These are phyloP conservation scores for Cadophora sp. DNA, from an alignment of 2,329 filamentous ascomycete species.

Conservation along the genomic window DNA sequence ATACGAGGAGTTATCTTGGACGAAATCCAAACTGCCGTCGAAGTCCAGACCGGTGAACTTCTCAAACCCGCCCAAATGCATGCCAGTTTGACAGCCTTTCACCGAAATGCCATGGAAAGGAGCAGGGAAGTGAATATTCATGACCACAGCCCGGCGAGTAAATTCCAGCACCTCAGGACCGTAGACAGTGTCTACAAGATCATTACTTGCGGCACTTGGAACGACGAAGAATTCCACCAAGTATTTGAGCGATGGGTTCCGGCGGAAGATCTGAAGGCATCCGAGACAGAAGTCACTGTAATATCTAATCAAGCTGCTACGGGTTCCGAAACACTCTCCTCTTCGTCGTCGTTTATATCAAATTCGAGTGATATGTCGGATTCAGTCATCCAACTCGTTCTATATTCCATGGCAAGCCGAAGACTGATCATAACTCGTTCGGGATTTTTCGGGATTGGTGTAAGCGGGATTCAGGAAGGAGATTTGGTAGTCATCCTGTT, in stretches of 20 bases:
- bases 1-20: not conserved
- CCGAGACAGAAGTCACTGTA: not conserved
- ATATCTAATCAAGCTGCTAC: too few species aligned
- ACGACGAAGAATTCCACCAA: not conserved
- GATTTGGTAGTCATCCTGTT: not conserved
- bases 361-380: not conserved
- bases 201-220: not conserved
- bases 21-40: not conserved
- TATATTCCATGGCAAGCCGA: not conserved
- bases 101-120: not conserved
- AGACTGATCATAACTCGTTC: not conserved
- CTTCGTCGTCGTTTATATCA: not conserved
- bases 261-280: not conserved
- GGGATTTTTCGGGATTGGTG: conserved; percentile 8
- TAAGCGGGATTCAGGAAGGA: not conserved
- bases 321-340: not conserved
- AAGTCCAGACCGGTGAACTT: not conserved
- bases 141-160: not conserved
- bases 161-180: not conserved
- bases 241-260: not conserved
- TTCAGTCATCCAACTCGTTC: not conserved
- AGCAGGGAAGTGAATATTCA: not conserved
- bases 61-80: not conserved
- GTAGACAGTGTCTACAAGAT: not conserved
- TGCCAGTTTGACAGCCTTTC: not conserved